phyloP scores from a whole-genome alignment of 1,284 basidiomycete species.

The Boletus smithii region DNA sequence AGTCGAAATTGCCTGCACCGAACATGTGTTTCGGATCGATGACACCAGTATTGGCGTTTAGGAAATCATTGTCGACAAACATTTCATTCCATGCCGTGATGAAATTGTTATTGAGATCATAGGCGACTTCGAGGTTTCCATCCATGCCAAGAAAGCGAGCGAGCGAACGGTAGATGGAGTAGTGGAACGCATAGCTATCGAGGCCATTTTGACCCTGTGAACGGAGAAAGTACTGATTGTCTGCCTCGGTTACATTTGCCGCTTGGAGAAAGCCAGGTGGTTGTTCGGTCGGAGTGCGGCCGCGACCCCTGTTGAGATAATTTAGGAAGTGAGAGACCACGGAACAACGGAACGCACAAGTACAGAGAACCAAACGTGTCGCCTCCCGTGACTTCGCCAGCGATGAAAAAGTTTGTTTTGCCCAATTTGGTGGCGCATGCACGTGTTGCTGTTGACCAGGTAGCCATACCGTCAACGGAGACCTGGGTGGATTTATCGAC shows the following conservation, averaged over 20 bases:
- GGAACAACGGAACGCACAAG: slow-evolving; percentile 47
- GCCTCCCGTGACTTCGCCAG: slow-evolving; percentile 93
- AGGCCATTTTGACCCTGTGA: slow-evolving; percentile 58
- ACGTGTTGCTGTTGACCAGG: slow-evolving; percentile 73
- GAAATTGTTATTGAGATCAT: slow-evolving; percentile 79
- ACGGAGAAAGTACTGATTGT: slow-evolving; percentile 78
- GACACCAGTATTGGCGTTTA: slow-evolving; percentile 64
- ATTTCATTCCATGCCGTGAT: slow-evolving; percentile 86
- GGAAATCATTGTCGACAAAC: slow-evolving; percentile 81
- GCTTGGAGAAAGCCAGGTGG: slow-evolving; percentile 67
- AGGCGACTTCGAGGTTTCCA: slow-evolving; percentile 84
- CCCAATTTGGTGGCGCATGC: slow-evolving; percentile 66
- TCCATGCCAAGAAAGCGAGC: slow-evolving; percentile 89
- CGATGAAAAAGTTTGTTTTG: slow-evolving; percentile 86
- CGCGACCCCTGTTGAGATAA: slow-evolving; percentile 61
- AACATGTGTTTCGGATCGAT: slow-evolving; percentile 86
- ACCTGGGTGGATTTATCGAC: slow-evolving; percentile 93
- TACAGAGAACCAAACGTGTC: slow-evolving; percentile 87
- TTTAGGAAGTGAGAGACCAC: neutral
- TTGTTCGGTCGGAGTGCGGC: slow-evolving; percentile 69
- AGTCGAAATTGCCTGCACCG: slow-evolving; percentile 88
- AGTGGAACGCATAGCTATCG: slow-evolving; percentile 85
- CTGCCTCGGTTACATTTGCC: slow-evolving; percentile 55
- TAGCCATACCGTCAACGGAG: slow-evolving; percentile 73
- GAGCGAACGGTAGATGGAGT: slow-evolving; percentile 84